Percentiles rank a stretch among this genome's conserved stretches.
These are phyloP conservation scores for Clonostachys chloroleuca DNA, from an alignment of 2,329 filamentous ascomycete genomes.

Conservation along the genomic window DNA sequence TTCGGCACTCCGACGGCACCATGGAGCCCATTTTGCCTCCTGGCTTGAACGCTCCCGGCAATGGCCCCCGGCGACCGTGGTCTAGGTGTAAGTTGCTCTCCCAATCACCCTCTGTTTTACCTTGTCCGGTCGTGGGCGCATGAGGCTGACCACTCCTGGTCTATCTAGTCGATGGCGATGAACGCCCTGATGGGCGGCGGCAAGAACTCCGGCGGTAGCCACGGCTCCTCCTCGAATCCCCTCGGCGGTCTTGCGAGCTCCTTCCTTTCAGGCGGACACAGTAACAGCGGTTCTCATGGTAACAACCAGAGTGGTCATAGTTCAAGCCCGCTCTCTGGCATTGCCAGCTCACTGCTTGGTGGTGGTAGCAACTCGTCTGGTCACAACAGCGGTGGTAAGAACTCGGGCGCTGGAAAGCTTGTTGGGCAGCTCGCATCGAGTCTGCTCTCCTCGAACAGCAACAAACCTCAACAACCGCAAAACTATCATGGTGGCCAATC, in stretches of 20 bases:
- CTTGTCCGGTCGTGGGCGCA: background rate
- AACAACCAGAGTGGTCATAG: conserved; percentile 10
- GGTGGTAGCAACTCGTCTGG: conserved; percentile 20
- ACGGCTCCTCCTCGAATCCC: conserved; percentile 2
- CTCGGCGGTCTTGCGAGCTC: background rate
- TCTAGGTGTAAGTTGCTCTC: conserved; percentile 52
- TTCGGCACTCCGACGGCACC: conserved; percentile 55
- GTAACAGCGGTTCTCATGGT: conserved; percentile 14
- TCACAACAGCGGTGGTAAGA: conserved; percentile 24
- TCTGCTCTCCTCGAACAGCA: conserved; percentile 39
- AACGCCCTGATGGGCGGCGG: conserved; percentile 51
- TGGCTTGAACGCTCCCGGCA: conserved; percentile 41
- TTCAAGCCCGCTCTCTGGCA: conserved; percentile 34
- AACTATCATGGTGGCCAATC: conserved; percentile 45
- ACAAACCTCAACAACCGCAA: conserved; percentile 39
- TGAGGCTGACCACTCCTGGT: background rate
- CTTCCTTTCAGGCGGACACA: conserved; percentile 4
- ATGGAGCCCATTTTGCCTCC: conserved; percentile 55
- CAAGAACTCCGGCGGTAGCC: conserved; percentile 25
- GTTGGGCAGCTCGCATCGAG: conserved; percentile 52
- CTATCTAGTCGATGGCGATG: conserved; percentile 50
- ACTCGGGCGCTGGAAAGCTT: conserved; percentile 45
- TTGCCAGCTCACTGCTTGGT: conserved; percentile 43
- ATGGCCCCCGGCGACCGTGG: conserved; percentile 57
- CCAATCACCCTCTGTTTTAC: conserved; percentile 5